Percentiles rank a stretch among this genome's conserved stretches.
Evolutionary conservation across 495 filamentous ascomycete genomes (phyloP).

Genomic region (Penicilliopsis zonata): DNA sequence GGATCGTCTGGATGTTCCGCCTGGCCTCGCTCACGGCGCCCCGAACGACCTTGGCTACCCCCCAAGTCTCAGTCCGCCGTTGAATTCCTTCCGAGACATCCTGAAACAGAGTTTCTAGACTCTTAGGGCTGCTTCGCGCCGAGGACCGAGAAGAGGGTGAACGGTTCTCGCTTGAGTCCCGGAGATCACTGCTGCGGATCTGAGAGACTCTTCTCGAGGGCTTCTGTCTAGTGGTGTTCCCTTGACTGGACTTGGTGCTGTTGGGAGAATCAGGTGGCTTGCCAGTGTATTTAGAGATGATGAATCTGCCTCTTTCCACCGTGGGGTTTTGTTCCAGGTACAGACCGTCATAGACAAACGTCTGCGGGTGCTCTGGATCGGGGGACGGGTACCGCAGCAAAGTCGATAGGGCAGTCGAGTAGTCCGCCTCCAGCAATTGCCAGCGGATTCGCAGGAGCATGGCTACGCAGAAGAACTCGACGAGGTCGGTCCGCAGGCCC

Average conservation of each 20-base stretch:
- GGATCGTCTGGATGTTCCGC: conserved; percentile 56
- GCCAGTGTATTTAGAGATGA: conserved; percentile 77
- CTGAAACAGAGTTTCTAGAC: conserved; percentile 66
- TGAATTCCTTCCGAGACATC: conserved; percentile 78
- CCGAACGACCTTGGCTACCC: conserved; percentile 80
- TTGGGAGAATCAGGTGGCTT: conserved; percentile 38
- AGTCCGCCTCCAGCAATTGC: conserved; percentile 76
- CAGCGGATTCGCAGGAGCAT: conserved; percentile 92
- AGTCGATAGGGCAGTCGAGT: conserved; percentile 68
- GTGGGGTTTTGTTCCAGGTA: conserved; percentile 71
- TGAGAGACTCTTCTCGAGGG: conserved; percentile 17
- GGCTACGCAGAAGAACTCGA: conserved; percentile 81
- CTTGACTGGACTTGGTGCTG: conserved; percentile 14
- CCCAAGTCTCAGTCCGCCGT: conserved; percentile 71
- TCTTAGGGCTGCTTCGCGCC: conserved; percentile 45
- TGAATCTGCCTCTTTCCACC: conserved; percentile 51
- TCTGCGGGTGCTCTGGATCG: conserved; percentile 51
- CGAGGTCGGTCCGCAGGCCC: conserved; percentile 66
- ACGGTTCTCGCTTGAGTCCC: conserved; percentile 16
- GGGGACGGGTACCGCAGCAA: conserved; percentile 68
- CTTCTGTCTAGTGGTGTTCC: conserved; percentile 12
- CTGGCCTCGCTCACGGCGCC: conserved; percentile 79
- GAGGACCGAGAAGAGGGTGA: conserved; percentile 35
- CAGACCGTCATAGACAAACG: conserved; percentile 79
- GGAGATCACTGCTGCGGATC: conserved; percentile 23